Evolutionary conservation across 768 basidiomycete species (phyloP).

Genomic region (Collybia mongolica): DNA sequence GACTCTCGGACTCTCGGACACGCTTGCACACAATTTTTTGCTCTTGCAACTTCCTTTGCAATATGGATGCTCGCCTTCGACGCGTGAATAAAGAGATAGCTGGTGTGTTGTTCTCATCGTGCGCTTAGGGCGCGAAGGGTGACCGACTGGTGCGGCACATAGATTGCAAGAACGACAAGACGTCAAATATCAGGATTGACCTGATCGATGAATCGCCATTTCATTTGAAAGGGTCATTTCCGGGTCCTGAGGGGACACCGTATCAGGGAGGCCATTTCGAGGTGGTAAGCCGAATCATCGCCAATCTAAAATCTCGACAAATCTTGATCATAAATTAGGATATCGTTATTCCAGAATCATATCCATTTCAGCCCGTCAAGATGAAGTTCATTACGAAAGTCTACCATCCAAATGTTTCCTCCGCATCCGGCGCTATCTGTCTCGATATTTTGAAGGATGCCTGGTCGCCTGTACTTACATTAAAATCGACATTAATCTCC

Average conservation of each 20-base stretch:
- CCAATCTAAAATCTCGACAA: background rate
- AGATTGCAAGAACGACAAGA: slow-evolving; percentile 97
- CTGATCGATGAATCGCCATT: slow-evolving; percentile 88
- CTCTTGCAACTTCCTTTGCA: slow-evolving; percentile 10
- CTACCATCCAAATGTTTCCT: slow-evolving; percentile 95
- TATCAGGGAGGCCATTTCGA: slow-evolving; percentile 91
- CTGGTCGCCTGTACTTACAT: slow-evolving; percentile 94
- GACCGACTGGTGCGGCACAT: background rate
- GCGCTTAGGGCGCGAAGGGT: background rate
- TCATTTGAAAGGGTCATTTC: slow-evolving; percentile 89
- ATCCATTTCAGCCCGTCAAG: slow-evolving; percentile 93
- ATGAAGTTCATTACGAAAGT: slow-evolving; percentile 99
- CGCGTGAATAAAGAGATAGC: slow-evolving; percentile 94
- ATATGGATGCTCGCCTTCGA: slow-evolving; percentile 85
- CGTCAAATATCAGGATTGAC: slow-evolving; percentile 82
- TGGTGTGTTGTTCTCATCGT: slow-evolving; percentile 41
- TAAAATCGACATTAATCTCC: slow-evolving; percentile 95
- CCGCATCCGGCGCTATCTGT: slow-evolving; percentile 93
- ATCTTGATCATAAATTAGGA: slow-evolving; percentile 48
- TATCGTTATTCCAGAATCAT: slow-evolving; percentile 89
- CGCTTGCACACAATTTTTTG: background rate
- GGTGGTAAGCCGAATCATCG: slow-evolving; percentile 59
- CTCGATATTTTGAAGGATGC: slow-evolving; percentile 86
- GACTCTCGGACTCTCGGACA: too few relatives aligned
- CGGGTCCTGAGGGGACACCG: slow-evolving; percentile 89